Evolutionary conservation across 345 rosid species (phyloP), one percentile per base, ranked within the genome.

Genomic region (Citrus hindsii): DNA sequence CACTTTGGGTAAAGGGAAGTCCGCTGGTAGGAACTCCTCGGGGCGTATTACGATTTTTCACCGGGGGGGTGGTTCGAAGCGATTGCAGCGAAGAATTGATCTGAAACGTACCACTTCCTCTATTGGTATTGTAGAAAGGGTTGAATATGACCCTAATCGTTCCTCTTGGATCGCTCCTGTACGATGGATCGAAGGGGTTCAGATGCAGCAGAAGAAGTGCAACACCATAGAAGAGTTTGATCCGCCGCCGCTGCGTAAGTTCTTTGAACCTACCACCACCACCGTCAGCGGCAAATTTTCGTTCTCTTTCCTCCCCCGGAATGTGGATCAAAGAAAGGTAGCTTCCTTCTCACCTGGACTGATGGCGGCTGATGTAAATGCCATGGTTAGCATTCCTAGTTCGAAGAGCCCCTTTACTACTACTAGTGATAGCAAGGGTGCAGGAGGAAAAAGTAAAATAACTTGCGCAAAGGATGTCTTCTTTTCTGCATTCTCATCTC

Each of bases 61-160:
- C 66, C 67, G 80, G 69, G 85, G 82, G 66, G 85, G 82, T 38
- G 85, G 85, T 56, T 71, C 80, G 63, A 83, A 83, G 75, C 72
- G 80, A 71, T 66, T 76, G 75, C 35, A 79, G 19, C 30, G 80
- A 40, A 71, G 35, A 58, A 72, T 83, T 67, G 82, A 79, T 58
- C 65, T 71, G 16, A 83, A 83, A 67, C 33, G 82, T 35, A 76
- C 53, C 58, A 79, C 85, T 35, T 24, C 80, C 7, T 71, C 78
- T 55, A 76, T 79, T 60, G 85, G 85, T 9, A 25, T 83, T 42
- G 76, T 83, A 14, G 82, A 83, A 67, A 79, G 80, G 77, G 73
- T 79, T 65, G 85, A 83, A 69, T 79, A 76, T 38, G 79, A 76
- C 51, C 73, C 67, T 16, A 76, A 76, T 33, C 38, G 73, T 32